phyloP scores from a whole-genome alignment of 1,284 basidiomycete genomes.

The Tilletia walkeri region DNA sequence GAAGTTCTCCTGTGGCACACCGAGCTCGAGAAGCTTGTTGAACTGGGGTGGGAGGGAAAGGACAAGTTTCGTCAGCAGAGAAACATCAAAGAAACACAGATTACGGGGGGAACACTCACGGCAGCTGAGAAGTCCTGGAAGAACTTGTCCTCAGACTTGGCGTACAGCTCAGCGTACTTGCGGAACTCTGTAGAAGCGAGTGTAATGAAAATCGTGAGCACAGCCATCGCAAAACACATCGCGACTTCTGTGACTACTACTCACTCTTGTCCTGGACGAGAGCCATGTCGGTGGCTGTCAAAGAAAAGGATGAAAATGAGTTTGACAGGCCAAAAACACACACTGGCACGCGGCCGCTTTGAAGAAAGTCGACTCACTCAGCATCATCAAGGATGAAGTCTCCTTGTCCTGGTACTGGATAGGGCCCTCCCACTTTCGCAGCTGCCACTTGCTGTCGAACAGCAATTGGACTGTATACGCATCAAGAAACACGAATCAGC shows the following conservation, averaged over 20 bases:
- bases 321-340: conserved; percentile 18
- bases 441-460: conserved; percentile 74
- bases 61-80: not conserved
- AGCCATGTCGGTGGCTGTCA: conserved; percentile 42
- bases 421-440: conserved; percentile 83
- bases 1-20: conserved; percentile 51
- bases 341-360: not conserved
- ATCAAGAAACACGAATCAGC: conserved; percentile 58
- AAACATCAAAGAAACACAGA: not conserved
- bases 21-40: conserved; percentile 48
- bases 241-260: not conserved
- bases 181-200: conserved; percentile 31
- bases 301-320: not conserved
- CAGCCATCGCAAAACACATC: too few species aligned
- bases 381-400: conserved; percentile 86
- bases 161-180: conserved; percentile 49
- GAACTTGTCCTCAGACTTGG: conserved; percentile 52
- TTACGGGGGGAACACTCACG: not conserved
- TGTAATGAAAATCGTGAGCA: too few species aligned
- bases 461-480: conserved; percentile 64
- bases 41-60: conserved; percentile 25
- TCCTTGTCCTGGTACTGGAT: conserved; percentile 92
- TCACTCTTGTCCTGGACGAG: conserved; percentile 35
- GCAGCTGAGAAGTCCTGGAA: conserved; percentile 50
- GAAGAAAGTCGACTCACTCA: conserved; percentile 19